Evolutionary conservation across 1,284 basidiomycete genomes (phyloP).

Genomic region (Malassezia japonica): DNA sequence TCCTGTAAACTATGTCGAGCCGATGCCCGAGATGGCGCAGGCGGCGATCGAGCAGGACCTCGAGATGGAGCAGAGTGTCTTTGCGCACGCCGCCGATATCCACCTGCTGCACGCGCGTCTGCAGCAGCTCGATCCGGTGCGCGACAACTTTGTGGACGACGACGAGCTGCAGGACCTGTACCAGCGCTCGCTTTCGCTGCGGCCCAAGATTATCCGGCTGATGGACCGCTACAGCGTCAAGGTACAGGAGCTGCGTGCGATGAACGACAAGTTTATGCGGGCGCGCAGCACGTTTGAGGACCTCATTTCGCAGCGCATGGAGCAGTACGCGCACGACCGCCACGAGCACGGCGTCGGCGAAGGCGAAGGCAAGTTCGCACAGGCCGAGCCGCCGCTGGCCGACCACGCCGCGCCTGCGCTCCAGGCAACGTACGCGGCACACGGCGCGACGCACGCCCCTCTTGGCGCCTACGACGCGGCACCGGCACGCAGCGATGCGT

Average conservation of each 20-base stretch:
- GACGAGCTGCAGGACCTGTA: constrained; percentile 83
- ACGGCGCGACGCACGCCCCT: no score
- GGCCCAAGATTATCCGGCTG: constrained; percentile 87
- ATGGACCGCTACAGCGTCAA: constrained; percentile 74
- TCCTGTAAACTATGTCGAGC: constrained; percentile 89
- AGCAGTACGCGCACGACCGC: constrained; percentile 10
- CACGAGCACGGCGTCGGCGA: no score
- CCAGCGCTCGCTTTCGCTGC: constrained; percentile 71
- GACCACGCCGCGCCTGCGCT: no score
- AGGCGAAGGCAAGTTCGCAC: no score
- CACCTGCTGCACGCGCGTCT: constrained; percentile 76
- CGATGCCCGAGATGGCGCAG: constrained; percentile 73
- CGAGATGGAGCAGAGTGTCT: constrained; percentile 78
- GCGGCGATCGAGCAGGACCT: constrained; percentile 71
- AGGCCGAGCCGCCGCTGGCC: no score
- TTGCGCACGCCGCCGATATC: constrained; percentile 72
- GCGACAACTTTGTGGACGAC: constrained; percentile 80
- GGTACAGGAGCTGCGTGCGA: constrained; percentile 62
- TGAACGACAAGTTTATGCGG: constrained; percentile 79
- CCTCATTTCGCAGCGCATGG: constrained; percentile 3
- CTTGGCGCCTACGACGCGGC: no score
- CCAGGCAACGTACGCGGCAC: no score
- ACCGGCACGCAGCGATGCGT: no score
- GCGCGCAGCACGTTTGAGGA: constrained; percentile 72
- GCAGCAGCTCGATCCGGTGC: constrained; percentile 60